phyloP scores from a whole-genome alignment of 768 basidiomycete species.

The Porpolomopsis calyptriformis region DNA sequence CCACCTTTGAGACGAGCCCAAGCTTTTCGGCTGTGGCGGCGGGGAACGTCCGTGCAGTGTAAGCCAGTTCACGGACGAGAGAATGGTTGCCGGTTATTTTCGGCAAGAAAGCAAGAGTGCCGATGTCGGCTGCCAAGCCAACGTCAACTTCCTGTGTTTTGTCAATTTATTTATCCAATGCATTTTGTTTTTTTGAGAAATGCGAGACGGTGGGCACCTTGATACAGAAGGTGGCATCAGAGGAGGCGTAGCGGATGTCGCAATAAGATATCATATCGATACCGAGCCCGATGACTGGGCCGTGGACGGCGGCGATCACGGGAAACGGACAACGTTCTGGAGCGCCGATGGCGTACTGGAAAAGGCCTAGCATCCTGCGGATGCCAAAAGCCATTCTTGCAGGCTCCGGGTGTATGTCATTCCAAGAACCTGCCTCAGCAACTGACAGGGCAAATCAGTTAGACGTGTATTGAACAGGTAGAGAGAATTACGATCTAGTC shows the following conservation, averaged over 20 bases:
- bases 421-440: not conserved
- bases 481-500: slow-evolving; percentile 54
- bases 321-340: slow-evolving; percentile 65
- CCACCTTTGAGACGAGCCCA: slow-evolving; percentile 66
- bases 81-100: slow-evolving; percentile 70
- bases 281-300: slow-evolving; percentile 63
- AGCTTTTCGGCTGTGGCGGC: slow-evolving; percentile 55
- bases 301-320: slow-evolving; percentile 76
- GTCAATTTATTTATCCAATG: slow-evolving; percentile 41
- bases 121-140: slow-evolving; percentile 81
- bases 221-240: slow-evolving; percentile 54
- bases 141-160: slow-evolving; percentile 68
- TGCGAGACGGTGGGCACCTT: slow-evolving; percentile 41
- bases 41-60: slow-evolving; percentile 62
- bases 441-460: not conserved
- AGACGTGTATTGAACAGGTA: not conserved
- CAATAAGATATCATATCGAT: slow-evolving; percentile 67
- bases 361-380: slow-evolving; percentile 38
- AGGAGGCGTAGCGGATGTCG: slow-evolving; percentile 69
- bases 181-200: too few species aligned
- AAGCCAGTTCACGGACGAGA: slow-evolving; percentile 61
- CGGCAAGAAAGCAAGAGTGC: slow-evolving; percentile 72
- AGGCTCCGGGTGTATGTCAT: slow-evolving; percentile 27
- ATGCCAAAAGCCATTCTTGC: slow-evolving; percentile 42
- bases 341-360: slow-evolving; percentile 63